A percentile compares a stretch with the other conserved stretches of the same genome.
These are phyloP conservation scores for Monosporascus sp. DNA, from an alignment of 2,329 filamentous ascomycete species.

Conservation along the genomic window DNA sequence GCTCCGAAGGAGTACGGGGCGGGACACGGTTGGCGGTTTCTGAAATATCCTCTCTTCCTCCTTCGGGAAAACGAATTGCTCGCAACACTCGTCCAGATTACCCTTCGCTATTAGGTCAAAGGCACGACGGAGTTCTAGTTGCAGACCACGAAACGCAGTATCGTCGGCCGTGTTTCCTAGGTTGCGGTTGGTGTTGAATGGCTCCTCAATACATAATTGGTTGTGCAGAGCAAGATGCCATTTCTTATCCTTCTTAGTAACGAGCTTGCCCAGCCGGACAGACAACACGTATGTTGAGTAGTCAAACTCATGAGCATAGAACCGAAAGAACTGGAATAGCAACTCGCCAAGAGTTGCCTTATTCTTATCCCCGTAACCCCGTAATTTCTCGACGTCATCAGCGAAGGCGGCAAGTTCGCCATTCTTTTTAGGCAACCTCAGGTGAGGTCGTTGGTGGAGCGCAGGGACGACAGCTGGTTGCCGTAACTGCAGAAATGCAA, in stretches of 20 bases:
- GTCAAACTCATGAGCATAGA: conserved; percentile 90
- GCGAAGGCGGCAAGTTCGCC: conserved; percentile 74
- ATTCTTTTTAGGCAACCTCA: conserved; percentile 56
- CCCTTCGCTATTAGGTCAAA: conserved; percentile 77
- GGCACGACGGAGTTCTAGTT: conserved; percentile 81
- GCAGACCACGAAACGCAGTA: conserved; percentile 86
- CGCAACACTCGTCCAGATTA: conserved; percentile 78
- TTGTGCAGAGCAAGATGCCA: conserved; percentile 81
- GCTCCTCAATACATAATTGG: conserved; percentile 89
- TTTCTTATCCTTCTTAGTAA: conserved; percentile 79
- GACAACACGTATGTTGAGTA: conserved; percentile 83
- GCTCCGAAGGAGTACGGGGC: conserved; percentile 55
- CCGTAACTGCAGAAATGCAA: conserved; percentile 89
- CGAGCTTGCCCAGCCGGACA: conserved; percentile 71
- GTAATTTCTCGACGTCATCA: conserved; percentile 73
- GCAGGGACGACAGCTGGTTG: conserved; percentile 79
- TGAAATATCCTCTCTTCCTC: conserved; percentile 66
- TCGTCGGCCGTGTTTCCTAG: conserved; percentile 95
- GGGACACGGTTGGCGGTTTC: conserved; percentile 49
- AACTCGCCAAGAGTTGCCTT: conserved; percentile 77
- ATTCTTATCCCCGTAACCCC: conserved; percentile 72
- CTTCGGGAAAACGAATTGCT: conserved; percentile 81
- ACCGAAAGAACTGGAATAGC: conserved; percentile 93
- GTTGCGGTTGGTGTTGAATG: conserved; percentile 86
- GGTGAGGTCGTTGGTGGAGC: conserved; percentile 68